Evolutionary conservation across 148 eudicot genomes (phyloP).

Genomic region (Beta vulgaris): DNA sequence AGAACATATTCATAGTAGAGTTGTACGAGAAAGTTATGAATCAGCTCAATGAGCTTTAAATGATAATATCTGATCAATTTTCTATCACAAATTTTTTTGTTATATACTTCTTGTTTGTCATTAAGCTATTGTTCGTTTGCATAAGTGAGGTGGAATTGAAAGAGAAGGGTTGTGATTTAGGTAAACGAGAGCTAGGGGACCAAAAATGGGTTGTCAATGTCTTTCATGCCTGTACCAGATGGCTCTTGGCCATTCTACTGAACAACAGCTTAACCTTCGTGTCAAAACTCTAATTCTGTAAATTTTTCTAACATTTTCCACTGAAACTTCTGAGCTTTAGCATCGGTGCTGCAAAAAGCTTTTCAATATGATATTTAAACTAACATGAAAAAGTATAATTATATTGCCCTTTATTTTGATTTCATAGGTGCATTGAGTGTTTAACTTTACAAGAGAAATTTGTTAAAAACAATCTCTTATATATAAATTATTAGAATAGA

Average conservation of each 20-base stretch:
- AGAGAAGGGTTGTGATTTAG: slow-evolving; percentile 15
- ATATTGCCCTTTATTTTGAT: no score
- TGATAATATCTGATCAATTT: neutral
- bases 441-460: no score
- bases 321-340: neutral
- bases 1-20: no score
- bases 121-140: slow-evolving; percentile 17
- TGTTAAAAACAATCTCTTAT: no score
- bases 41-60: neutral
- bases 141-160: slow-evolving; percentile 18
- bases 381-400: no score
- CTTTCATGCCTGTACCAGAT: slow-evolving; percentile 26
- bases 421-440: no score
- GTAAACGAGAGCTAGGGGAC: slow-evolving; percentile 16
- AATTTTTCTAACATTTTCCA: neutral
- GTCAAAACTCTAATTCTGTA: neutral
- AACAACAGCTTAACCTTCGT: neutral
- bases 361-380: neutral
- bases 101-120: slow-evolving; percentile 16
- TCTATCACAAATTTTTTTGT: neutral
- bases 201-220: slow-evolving; percentile 32
- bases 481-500: no score
- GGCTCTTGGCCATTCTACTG: slow-evolving; percentile 21
- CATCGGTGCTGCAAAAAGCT: neutral
- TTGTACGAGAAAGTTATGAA: no score